Percentiles rank a stretch among this genome's conserved stretches.
These are phyloP conservation scores for Magnolia changhungtana DNA, from an alignment of 164 flowering plant species.

Conservation along the genomic window DNA sequence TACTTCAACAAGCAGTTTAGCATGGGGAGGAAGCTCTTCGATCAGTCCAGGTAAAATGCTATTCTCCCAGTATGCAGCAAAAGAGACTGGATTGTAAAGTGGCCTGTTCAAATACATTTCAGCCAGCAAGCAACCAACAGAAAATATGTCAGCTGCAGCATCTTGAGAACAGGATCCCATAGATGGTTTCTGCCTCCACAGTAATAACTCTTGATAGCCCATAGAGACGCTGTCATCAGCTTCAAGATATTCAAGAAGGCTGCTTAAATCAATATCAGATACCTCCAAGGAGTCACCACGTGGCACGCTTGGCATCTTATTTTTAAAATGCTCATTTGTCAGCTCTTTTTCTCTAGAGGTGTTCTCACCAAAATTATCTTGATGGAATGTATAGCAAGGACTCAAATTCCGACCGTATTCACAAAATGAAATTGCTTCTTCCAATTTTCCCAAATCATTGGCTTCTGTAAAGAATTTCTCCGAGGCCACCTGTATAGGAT, in stretches of 20 bases:
- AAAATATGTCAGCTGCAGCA: conserved; percentile 71
- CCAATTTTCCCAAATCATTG: conserved; percentile 50
- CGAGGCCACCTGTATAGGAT: conserved; percentile 7
- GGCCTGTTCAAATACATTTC: conserved; percentile 83
- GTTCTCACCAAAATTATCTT: conserved; percentile 15
- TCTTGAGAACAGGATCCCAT: conserved; percentile 32
- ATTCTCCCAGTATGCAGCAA: conserved; percentile 44
- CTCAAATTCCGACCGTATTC: conserved; percentile 62
- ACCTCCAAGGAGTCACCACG: conserved; percentile 19
- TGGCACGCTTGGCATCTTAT: conserved; percentile 12
- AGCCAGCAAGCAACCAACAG: conserved; percentile 82
- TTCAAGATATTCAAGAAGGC: conserved; percentile 64
- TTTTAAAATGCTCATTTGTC: conserved; percentile 10
- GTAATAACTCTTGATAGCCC: conserved; percentile 72
- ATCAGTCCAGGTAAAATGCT: conserved; percentile 58
- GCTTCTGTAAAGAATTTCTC: conserved; percentile 33
- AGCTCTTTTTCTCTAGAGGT: conserved; percentile 17
- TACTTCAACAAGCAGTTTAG: conserved; percentile 61
- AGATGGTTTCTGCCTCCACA: conserved; percentile 62
- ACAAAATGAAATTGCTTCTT: conserved; percentile 65
- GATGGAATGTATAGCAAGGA: conserved; percentile 43
- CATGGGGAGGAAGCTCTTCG: conserved; percentile 67
- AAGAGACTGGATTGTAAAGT: conserved; percentile 62
- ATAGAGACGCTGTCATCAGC: conserved; percentile 45
- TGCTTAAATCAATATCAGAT: conserved; percentile 35